Evolutionary conservation across 257 asterid species (phyloP).

Genomic region (Solanum chmielewskii): DNA sequence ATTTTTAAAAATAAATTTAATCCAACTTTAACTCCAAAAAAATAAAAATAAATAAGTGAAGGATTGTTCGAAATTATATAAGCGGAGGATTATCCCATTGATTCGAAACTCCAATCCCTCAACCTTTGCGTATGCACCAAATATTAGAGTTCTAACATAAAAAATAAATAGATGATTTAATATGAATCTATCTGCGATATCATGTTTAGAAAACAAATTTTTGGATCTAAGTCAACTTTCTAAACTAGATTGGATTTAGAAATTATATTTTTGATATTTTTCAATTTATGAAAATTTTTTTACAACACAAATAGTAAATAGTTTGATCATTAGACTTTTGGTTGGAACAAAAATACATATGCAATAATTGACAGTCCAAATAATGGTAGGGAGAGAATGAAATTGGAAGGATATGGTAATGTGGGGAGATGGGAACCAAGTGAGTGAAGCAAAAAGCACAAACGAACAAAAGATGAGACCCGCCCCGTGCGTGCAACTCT

Average conservation of each 20-base stretch:
- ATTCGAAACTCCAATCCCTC: not conserved
- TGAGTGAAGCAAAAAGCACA: constrained; percentile 9
- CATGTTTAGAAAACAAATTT: no score
- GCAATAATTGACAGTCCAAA: constrained; percentile 2
- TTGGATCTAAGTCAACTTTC: not conserved
- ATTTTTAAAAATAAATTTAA: no score
- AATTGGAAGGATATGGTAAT: not conserved
- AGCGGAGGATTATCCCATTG: not conserved
- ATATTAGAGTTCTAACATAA: not conserved
- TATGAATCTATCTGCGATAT: no score
- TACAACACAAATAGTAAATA: not conserved
- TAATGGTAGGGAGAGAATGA: constrained; percentile 20
- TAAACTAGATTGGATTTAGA: not conserved
- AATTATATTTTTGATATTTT: not conserved
- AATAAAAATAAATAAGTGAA: no score
- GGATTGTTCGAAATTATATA: no score
- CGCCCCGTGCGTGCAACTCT: constrained; percentile 7
- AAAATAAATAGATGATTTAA: no score
- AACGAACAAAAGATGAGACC: constrained; percentile 4
- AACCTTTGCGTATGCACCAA: no score
- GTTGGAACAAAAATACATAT: not conserved
- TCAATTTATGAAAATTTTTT: rapidly evolving
- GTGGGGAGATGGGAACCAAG: constrained; percentile 21
- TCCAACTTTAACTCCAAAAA: no score
- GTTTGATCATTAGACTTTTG: not conserved